Evolutionary conservation across 2,329 filamentous ascomycete species (phyloP).

Genomic region (Pezicula neosporulosa): DNA sequence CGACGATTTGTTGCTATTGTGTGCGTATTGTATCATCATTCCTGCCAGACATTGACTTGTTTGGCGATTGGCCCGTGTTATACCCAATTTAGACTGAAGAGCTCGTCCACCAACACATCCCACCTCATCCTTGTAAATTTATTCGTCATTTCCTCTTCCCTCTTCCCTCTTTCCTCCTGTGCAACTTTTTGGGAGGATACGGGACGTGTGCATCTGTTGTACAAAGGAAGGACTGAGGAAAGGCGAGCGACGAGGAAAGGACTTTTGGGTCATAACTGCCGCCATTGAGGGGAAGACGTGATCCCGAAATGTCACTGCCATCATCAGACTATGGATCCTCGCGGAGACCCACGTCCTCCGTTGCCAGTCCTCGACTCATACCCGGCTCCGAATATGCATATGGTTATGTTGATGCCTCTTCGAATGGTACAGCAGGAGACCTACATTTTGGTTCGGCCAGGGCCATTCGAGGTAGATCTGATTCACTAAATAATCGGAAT

Average conservation of each 20-base stretch:
- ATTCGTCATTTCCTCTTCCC: neutral
- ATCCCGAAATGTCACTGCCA: slow-evolving; percentile 6
- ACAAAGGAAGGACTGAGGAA: neutral
- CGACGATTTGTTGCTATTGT: too few species aligned
- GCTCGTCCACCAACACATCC: too few species aligned
- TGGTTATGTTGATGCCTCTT: slow-evolving; percentile 12
- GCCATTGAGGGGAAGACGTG: too few species aligned
- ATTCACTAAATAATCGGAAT: slow-evolving; percentile 6
- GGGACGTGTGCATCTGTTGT: neutral
- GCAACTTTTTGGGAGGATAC: neutral
- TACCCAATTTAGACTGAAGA: too few species aligned
- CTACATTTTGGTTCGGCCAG: neutral
- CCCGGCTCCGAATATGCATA: slow-evolving; percentile 12
- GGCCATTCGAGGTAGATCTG: slow-evolving; percentile 15
- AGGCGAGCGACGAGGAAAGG: neutral
- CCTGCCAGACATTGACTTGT: too few species aligned
- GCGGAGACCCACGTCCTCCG: slow-evolving; percentile 15
- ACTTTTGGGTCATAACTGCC: neutral
- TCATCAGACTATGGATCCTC: slow-evolving; percentile 13
- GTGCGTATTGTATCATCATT: too few species aligned
- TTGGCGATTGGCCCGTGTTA: too few species aligned
- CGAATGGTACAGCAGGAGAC: slow-evolving; percentile 9
- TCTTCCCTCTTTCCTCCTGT: neutral
- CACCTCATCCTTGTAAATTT: neutral
- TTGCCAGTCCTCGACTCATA: slow-evolving; percentile 22